These are phyloP conservation scores for Alisma plantagoaquatica DNA, from an alignment of 106 monocot species.

Conservation along the genomic window DNA sequence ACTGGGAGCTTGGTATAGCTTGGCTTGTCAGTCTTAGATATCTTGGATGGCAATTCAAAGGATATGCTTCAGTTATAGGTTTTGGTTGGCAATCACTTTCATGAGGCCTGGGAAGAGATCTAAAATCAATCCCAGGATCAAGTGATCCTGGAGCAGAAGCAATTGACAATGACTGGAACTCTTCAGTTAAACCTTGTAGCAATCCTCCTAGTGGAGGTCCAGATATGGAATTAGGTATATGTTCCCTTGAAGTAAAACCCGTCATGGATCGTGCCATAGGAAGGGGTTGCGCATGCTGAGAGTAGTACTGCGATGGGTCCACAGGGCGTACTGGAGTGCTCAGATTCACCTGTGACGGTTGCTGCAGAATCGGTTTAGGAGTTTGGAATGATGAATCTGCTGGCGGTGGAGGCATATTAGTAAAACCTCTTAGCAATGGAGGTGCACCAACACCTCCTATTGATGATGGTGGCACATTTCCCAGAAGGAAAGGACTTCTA, in stretches of 20 bases:
- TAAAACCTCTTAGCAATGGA: constrained; percentile 8
- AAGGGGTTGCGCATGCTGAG: constrained; percentile 20
- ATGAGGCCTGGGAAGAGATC: constrained; percentile 63
- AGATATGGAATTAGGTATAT: constrained; percentile 29
- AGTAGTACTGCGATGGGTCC: constrained; percentile 9
- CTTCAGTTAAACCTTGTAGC: constrained; percentile 75
- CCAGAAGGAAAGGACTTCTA: constrained; percentile 12
- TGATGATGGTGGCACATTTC: constrained; percentile 14
- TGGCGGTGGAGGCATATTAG: constrained; percentile 10
- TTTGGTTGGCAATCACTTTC: constrained; percentile 43
- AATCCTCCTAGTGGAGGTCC: constrained; percentile 40
- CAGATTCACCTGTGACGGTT: background rate
- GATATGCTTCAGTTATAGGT: constrained; percentile 44
- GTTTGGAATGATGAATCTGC: constrained; percentile 22
- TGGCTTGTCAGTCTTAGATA: constrained; percentile 76
- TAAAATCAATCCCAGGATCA: constrained; percentile 55
- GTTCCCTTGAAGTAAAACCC: constrained; percentile 24
- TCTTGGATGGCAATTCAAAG: constrained; percentile 72
- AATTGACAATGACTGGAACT: constrained; percentile 81
- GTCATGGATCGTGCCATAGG: constrained; percentile 25
- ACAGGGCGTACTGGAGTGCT: background rate
- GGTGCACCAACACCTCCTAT: constrained; percentile 18
- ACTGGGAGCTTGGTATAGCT: constrained; percentile 82
- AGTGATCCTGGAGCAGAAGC: constrained; percentile 64
- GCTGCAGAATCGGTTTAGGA: constrained; percentile 1